A percentile compares a stretch with the other conserved stretches of the same genome.
Evolutionary conservation across 306 rosid species (phyloP).

Genomic region (Ziziphus jujuba): DNA sequence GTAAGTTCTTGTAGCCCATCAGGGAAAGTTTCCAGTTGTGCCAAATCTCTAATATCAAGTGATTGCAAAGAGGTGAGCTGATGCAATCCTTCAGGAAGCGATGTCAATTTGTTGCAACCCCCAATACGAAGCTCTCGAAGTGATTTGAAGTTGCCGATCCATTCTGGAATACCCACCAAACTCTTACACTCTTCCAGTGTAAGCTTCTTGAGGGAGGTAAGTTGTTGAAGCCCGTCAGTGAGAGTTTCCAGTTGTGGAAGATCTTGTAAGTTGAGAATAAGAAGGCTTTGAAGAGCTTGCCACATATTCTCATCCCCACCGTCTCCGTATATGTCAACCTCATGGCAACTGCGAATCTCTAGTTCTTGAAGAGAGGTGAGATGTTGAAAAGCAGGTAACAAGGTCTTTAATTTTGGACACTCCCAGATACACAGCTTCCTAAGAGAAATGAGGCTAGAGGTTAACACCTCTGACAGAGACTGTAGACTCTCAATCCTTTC

Average conservation of each 20-base stretch:
- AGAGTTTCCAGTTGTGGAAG: slow-evolving; percentile 20
- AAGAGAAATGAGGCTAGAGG: slow-evolving; percentile 10
- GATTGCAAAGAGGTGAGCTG: not conserved
- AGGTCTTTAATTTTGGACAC: not conserved
- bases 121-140: not conserved
- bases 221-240: slow-evolving; percentile 3
- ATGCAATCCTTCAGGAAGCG: slow-evolving; percentile 4
- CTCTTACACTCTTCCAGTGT: not conserved
- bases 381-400: not conserved
- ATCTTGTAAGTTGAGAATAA: not conserved
- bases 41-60: no score
- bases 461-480: slow-evolving; percentile 2
- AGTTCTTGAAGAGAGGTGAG: not conserved
- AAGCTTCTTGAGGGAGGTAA: slow-evolving; percentile 1
- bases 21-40: no score
- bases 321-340: not conserved
- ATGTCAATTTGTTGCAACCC: not conserved
- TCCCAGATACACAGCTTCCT: not conserved
- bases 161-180: slow-evolving; percentile 12
- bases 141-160: slow-evolving; percentile 4
- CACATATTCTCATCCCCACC: slow-evolving; percentile 9
- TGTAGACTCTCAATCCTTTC: not conserved
- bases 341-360: not conserved
- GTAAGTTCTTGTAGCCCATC: no score
- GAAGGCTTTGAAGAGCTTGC: slow-evolving; percentile 9